phyloP scores from a whole-genome alignment of 345 rosid species.

The Noccaea bulbosa region DNA sequence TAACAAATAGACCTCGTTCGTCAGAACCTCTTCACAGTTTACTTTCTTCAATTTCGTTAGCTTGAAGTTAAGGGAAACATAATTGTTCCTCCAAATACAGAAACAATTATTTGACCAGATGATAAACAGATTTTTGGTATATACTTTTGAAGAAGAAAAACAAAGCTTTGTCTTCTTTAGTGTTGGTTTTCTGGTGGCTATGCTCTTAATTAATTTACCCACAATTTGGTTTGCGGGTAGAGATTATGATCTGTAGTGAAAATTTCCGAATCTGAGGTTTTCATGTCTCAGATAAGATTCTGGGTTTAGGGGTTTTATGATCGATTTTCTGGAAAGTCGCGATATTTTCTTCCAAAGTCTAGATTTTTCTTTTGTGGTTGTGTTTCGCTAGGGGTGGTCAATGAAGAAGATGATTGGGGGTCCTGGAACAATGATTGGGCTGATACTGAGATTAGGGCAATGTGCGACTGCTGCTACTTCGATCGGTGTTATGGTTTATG shows the following conservation, averaged over 20 bases:
- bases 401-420: constrained; percentile 84
- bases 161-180: neutral
- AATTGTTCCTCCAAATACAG: constrained; percentile 25
- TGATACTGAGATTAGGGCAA: constrained; percentile 71
- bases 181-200: constrained; percentile 19
- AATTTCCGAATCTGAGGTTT: constrained; percentile 12
- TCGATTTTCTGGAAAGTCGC: constrained; percentile 14
- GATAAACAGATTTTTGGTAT: neutral
- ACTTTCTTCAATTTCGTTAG: constrained; percentile 36
- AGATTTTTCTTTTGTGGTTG: neutral
- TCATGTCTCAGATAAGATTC: neutral
- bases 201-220: constrained; percentile 8
- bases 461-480: constrained; percentile 79
- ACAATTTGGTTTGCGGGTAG: neutral
- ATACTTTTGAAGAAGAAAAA: neutral
- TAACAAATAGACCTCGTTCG: constrained; percentile 10
- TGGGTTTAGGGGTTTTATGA: constrained; percentile 19
- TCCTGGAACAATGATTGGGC: constrained; percentile 82
- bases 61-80: constrained; percentile 41
- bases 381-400: neutral
- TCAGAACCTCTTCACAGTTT: constrained; percentile 32
- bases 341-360: constrained; percentile 14
- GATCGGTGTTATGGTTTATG: constrained; percentile 73
- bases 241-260: constrained; percentile 7
- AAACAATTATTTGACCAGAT: neutral